Percentiles rank a stretch among this genome's conserved stretches.
Evolutionary conservation across 805 yeast genomes (phyloP).

Genomic region (Candida berthetii): DNA sequence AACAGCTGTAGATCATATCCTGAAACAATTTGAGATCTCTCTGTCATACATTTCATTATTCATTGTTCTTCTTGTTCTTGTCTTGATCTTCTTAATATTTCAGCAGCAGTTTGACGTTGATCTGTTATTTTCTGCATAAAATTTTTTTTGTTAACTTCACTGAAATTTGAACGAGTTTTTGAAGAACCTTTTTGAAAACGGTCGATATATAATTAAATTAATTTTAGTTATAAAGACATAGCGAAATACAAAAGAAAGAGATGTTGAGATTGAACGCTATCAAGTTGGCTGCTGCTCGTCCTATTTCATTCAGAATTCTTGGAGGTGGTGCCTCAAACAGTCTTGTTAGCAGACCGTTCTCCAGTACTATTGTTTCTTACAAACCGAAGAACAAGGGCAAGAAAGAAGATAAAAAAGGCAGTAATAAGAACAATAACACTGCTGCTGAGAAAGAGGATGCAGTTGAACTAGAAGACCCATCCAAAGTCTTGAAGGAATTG

Average conservation of each 20-base stretch:
- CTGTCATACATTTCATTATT: too few relatives aligned
- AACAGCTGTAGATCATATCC: too few relatives aligned
- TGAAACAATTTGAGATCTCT: too few relatives aligned
- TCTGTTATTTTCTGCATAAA: neutral
- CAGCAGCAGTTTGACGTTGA: too few relatives aligned
- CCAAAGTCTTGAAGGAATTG: conserved; percentile 7
- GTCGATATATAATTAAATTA: too few relatives aligned
- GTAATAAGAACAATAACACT: neutral
- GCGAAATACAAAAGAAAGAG: neutral
- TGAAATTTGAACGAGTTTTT: neutral
- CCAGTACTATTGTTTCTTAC: conserved; percentile 1
- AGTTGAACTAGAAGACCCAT: conserved; percentile 6
- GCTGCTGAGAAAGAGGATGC: neutral
- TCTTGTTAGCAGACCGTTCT: conserved; percentile 4
- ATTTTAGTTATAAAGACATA: too few relatives aligned
- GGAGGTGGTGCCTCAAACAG: too few relatives aligned
- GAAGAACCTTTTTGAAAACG: neutral
- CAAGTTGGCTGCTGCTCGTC: neutral
- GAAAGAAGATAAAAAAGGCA: conserved; percentile 7
- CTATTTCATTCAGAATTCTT: neutral
- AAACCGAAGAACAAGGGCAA: conserved; percentile 12
- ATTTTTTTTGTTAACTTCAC: neutral
- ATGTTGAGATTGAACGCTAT: neutral
- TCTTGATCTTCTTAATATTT: too few relatives aligned
- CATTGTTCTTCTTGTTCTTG: too few relatives aligned